Evolutionary conservation across 495 filamentous ascomycete genomes (phyloP), one percentile per base, ranked within the genome.

Genomic region (Letharia lupina): DNA sequence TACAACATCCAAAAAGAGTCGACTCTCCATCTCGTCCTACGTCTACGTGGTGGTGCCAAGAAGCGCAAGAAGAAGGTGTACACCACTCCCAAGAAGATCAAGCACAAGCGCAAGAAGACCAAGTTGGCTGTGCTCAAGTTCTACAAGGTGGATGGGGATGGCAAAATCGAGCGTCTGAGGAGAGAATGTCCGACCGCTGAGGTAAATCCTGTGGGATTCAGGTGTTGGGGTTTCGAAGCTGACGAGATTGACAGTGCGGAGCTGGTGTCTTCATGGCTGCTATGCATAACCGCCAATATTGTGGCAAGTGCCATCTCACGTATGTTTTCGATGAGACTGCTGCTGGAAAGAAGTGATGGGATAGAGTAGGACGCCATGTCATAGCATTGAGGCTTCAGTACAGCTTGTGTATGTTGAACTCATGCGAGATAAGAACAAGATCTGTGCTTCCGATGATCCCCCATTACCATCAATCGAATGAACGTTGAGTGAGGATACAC

Each of bases 1-100:
- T 99, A 99, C 91, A 98, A 98, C 87, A 99, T 99, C 84, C 94
- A 99, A 88, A 99, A 99, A 87, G 94, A 99, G 87, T 93, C 89
- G 70, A 99, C 94, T 76, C 91, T 99, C 69, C 94, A 99, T 82
- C 84, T 98, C 70, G 95, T 99, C 71, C 89, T 99, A 70, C 92
- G 95, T 77, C 91, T 99, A 67, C 95, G 94, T 86, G 94, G 94
- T 81, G 84, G 82, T 75, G 91, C 81, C 75, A 98, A 98, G 91
- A 98, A 98, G 91, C 84, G 94, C 73, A 98, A 98, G 90, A 98
- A 98, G 93, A 98, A 98, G 91, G 94, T 98, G 66, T 98, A 98
- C 87, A 97, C 90, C 75, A 98, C 95, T 73, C 94, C 94, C 77
- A 98, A 98, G 93, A 98, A 98, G 90, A 98, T 98, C 89, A 98